Evolutionary conservation across 345 rosid genomes (phyloP), one percentile per base, ranked within the genome.

Genomic region (Salix brachista): DNA sequence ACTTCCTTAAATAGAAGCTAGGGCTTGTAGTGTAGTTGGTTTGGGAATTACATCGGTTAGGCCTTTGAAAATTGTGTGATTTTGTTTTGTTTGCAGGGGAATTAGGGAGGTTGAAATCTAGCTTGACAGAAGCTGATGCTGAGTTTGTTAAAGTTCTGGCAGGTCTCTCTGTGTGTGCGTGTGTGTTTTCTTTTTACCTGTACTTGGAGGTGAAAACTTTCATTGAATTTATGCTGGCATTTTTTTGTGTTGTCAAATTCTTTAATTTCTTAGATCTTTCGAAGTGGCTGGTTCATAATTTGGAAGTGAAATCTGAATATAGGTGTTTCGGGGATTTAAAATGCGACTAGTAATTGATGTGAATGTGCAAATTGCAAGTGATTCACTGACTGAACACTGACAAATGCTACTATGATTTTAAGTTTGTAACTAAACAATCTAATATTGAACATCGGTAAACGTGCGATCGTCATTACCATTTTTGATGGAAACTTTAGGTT

Each of bases 91-190:
- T 54, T 79, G 42, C 84, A 96, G 98, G 72, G 87, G 83, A 83
- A 77, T 62, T 91, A 26, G 82, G 73, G 66, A 87, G 87, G 79
- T 1, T 89, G 83, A 92, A 92, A 86, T 73, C 85, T 66, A 62
- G 85, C 44, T 85, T 92, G 82, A 85, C 90, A 85, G 94, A 90
- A 76, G 95, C 91, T n/a, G 98, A 96, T 77, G 90, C 84, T 78
- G 92, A 89, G 39, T 87, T 91, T 67, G 99, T 93, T 70, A 88
- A 86, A 84, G 91, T 88, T 39, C 79, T 96, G 69, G 86, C 92
- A 85, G 97, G 98, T 91, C 65, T 23, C 34, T 36, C 28, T 39
- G 34, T 62, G 17, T 46, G 23, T 44, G n/a, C 9, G 41, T 39
- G 10, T 8, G 11, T 41, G 13, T 41, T 44, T 28, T 30, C 34